These are phyloP conservation scores for Loxodes magnus DNA, from an alignment of 73 alveolate genomes.

Conservation along the genomic window DNA sequence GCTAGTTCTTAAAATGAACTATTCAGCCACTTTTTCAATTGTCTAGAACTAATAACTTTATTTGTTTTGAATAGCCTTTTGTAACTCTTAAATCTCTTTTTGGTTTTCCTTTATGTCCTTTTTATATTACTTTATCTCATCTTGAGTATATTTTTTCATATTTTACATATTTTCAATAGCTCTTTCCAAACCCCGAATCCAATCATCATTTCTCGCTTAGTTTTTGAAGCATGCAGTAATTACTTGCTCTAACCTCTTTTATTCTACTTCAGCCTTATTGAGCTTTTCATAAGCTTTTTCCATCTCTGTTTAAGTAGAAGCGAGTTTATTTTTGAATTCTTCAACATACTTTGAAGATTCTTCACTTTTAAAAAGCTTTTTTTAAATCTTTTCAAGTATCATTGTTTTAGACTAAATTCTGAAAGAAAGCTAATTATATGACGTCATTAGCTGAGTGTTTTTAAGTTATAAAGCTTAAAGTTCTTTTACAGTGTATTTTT, in stretches of 20 bases:
- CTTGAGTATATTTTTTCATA: constrained; percentile 15
- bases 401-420: too few species aligned
- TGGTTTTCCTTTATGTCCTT: constrained; percentile 24
- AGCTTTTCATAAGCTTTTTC: constrained; percentile 32
- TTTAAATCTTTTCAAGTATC: constrained; percentile 2
- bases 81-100: too few species aligned
- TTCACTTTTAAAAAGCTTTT: constrained; percentile 7
- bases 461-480: too few species aligned
- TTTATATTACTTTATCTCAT: constrained; percentile 7
- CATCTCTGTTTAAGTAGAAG: constrained; percentile 16
- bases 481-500: too few species aligned
- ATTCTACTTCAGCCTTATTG: constrained; percentile 41
- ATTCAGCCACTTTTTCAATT: constrained; percentile 23
- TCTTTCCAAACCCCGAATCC: constrained; percentile 30
- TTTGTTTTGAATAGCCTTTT: too few species aligned
- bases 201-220: constrained; percentile 35
- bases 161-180: constrained; percentile 31
- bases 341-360: constrained; percentile 12
- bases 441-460: too few species aligned
- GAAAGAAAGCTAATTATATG: too few species aligned
- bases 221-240: constrained; percentile 25
- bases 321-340: constrained; percentile 16
- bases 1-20: constrained; percentile 17
- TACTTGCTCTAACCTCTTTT: constrained; percentile 28
- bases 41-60: too few species aligned